phyloP scores from a whole-genome alignment of 148 eudicot species.

The Amaranthus hypochondriacus region DNA sequence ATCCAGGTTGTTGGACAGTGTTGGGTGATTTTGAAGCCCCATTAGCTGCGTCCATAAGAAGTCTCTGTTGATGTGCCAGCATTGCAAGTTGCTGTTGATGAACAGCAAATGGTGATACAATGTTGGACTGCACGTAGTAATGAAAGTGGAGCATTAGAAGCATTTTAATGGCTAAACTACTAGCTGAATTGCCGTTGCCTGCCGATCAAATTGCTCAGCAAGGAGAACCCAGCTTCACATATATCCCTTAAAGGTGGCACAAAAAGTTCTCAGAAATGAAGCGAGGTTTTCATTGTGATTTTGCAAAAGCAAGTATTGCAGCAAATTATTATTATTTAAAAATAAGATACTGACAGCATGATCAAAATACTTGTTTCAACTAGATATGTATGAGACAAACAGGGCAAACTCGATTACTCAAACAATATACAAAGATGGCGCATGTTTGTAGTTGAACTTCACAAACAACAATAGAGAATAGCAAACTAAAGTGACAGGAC shows the following conservation, averaged over 20 bases:
- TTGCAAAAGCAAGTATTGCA: background rate
- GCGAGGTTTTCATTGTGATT: background rate
- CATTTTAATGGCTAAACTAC: background rate
- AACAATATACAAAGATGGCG: background rate
- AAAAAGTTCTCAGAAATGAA: background rate
- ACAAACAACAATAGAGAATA: background rate
- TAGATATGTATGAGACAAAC: background rate
- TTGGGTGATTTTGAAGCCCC: constrained; percentile 45
- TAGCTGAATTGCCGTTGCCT: background rate
- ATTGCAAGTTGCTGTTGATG: constrained; percentile 94
- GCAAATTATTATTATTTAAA: background rate
- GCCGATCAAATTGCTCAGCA: background rate
- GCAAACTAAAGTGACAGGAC: background rate
- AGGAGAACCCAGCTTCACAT: background rate
- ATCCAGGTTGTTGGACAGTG: constrained; percentile 44
- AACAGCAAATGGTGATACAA: constrained; percentile 72
- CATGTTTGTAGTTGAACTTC: background rate
- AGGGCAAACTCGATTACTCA: background rate
- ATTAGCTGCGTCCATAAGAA: constrained; percentile 88
- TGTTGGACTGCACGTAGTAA: constrained; percentile 54
- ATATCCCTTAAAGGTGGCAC: background rate
- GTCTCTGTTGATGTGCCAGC: constrained; percentile 88
- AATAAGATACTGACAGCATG: background rate
- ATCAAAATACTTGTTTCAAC: background rate
- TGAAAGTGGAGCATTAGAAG: background rate